Evolutionary conservation across 2,329 filamentous ascomycete genomes (phyloP), one percentile per base, ranked within the genome.

Genomic region (Claviceps maximensis): DNA sequence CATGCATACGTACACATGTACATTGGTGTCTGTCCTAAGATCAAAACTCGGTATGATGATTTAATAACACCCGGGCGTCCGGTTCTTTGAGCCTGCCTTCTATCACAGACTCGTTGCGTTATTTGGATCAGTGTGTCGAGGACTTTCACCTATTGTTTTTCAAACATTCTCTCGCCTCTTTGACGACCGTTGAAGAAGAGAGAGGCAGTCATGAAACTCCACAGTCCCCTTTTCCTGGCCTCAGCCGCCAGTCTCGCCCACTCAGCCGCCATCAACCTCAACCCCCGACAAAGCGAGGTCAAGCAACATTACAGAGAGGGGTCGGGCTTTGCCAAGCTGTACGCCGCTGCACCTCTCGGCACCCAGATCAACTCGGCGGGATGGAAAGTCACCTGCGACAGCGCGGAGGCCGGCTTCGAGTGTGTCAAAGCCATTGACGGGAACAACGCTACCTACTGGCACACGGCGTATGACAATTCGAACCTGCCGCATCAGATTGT

Each of bases 381-480:
- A 7, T 67, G 64, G 63, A 61, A 51, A 1, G 64, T 60, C 10
- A 59, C 60, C 2, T 63, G 63, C 45, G 63, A 66, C 54, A 64
- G 61, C 25, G 53, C 47, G 36, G 53, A 66, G 51, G 40, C 58
- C 1, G 63, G 62, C 25, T 59, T 62, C 41, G 60, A 65, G 49
- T 61, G 63, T 40, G 49, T n/a, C 19, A 64, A 62, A 19, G 61
- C 60, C 23, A 61, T 55, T 36, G 65, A 66, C 36, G 61, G 61
- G 5, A 58, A 65, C 53, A 57, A 58, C n/a, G 54, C 29, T 42
- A 65, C 61, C 1, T 59, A 64, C 23, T 65, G 63, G 63, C 65
- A 66, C 38, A 62, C 63, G 1, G 48, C 57, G 0, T 59, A 19
- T 19, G 45, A 44, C 8, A 33, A 41, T 17, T 23, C 54, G 4